Evolutionary conservation across 495 filamentous ascomycete genomes (phyloP).

Genomic region (Penicillium flavigenum): DNA sequence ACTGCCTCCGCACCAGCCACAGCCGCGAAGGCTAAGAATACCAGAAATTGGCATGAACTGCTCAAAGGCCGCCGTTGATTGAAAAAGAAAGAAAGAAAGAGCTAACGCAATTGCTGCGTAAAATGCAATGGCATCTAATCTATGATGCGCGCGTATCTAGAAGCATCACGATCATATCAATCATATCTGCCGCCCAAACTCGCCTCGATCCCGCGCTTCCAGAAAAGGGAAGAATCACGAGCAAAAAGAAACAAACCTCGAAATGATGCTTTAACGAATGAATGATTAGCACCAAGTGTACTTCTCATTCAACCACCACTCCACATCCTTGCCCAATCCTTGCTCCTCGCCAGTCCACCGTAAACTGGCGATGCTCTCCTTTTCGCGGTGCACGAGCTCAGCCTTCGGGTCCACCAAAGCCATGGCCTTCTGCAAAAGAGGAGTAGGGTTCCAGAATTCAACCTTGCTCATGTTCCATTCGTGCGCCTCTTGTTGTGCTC

Average conservation of each 20-base stretch:
- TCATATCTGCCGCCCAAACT: slow-evolving; percentile 24
- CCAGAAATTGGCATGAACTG: slow-evolving; percentile 86
- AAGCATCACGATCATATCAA: slow-evolving; percentile 18
- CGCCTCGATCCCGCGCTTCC: background rate
- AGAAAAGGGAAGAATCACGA: slow-evolving; percentile 6
- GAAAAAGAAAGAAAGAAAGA: slow-evolving; percentile 11
- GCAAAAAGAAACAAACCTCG: slow-evolving; percentile 11
- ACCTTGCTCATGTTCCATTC: slow-evolving; percentile 60
- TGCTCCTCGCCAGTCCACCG: slow-evolving; percentile 59
- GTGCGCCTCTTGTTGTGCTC: slow-evolving; percentile 56
- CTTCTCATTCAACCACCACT: slow-evolving; percentile 92
- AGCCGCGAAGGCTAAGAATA: slow-evolving; percentile 47
- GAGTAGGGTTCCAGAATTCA: slow-evolving; percentile 64
- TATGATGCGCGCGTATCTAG: slow-evolving; percentile 26
- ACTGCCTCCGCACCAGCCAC: slow-evolving; percentile 33
- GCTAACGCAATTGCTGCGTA: slow-evolving; percentile 20
- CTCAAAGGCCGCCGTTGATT: slow-evolving; percentile 55
- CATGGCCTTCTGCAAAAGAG: slow-evolving; percentile 58
- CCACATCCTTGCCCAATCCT: slow-evolving; percentile 55
- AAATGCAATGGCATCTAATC: slow-evolving; percentile 15
- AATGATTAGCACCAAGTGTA: slow-evolving; percentile 79
- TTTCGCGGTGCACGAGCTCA: slow-evolving; percentile 57
- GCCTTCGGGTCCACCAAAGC: slow-evolving; percentile 48
- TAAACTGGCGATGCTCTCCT: slow-evolving; percentile 62
- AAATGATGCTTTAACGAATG: slow-evolving; percentile 5